Percentiles rank a stretch among this genome's conserved stretches.
phyloP scores from a whole-genome alignment of 1,284 basidiomycete species.

The Rhodotorula sp. region DNA sequence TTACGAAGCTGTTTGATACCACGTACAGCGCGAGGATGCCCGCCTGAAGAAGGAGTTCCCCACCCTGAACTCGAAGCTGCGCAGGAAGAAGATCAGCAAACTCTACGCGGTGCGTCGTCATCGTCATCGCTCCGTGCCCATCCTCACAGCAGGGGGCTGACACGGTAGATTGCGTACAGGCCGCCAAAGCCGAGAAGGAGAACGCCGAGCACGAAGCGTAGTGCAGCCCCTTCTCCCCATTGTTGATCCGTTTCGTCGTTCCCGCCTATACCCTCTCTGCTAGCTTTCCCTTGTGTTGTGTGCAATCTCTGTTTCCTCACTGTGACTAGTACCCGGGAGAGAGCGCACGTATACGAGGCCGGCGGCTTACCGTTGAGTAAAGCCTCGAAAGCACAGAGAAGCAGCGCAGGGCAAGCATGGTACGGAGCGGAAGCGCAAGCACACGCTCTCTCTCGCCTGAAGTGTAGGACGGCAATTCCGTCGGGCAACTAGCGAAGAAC shows the following conservation, averaged over 20 bases:
- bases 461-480: no score
- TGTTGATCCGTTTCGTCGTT: not conserved
- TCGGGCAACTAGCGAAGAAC: no score
- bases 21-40: not conserved
- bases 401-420: not conserved
- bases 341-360: not conserved
- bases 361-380: not conserved
- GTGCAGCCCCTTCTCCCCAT: not conserved
- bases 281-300: not conserved
- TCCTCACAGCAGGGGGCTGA: not conserved
- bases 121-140: not conserved
- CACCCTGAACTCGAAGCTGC: no score
- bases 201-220: not conserved
- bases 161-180: not conserved
- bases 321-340: not conserved
- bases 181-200: not conserved
- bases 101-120: not conserved
- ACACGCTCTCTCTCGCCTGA: no score
- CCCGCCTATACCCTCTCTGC: not conserved
- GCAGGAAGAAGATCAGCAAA: not conserved
- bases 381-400: not conserved
- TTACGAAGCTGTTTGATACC: no score
- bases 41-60: not conserved
- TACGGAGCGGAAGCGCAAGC: no score
- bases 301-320: not conserved